Evolutionary conservation across 1,284 basidiomycete species (phyloP), one percentile per base, ranked within the genome.

Genomic region (Malassezia psittaci): DNA sequence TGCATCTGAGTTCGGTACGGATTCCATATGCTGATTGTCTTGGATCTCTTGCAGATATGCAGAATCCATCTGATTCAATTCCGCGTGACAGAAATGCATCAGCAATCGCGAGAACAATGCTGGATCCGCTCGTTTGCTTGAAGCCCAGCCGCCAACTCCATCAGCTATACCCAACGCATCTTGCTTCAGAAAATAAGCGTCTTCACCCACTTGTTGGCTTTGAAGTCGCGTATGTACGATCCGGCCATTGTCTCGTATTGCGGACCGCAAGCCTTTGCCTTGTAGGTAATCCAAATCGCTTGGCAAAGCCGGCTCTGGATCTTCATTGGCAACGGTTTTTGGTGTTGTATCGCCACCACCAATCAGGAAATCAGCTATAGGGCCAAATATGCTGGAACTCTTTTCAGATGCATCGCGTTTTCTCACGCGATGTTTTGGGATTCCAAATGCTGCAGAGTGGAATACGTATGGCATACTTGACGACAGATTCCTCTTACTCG

Each of bases 131-230:
- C 75, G 76, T 32, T 73, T 75, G 65, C 74, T 79, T n/a, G 74
- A 70, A 0, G 83, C 80, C 87, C 88, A 90, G 2, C 88, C 88
- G 1, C 88, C 88, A 0, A 90, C 88, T 33, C 88, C 88, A 69
- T 90, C 88, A 10, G 88, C 87, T 2, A 90, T 85, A 15, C 88
- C 88, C 76, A 90, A 83, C 6, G 87, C 85, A 65, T 89, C 86
- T 3, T 74, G 81, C 9, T 83, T 78, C 4, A 90, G 77, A 62
- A 91, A 90, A 72, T 90, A 91, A 9, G 86, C 85, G 67, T 89
- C 86, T 69, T 90, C 86, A 49, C 87, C 87, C 8, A 89, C 84
- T 68, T 86, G 85, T 0, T 86, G 84, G 0, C 85, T 81, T 24
- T 63, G 60, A 18, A 74, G 55, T 10, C 68, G 64, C 16, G 71